Evolutionary conservation across 495 filamentous ascomycete genomes (phyloP), one percentile per base, ranked within the genome.

Genomic region (Penicillium cataractarum): DNA sequence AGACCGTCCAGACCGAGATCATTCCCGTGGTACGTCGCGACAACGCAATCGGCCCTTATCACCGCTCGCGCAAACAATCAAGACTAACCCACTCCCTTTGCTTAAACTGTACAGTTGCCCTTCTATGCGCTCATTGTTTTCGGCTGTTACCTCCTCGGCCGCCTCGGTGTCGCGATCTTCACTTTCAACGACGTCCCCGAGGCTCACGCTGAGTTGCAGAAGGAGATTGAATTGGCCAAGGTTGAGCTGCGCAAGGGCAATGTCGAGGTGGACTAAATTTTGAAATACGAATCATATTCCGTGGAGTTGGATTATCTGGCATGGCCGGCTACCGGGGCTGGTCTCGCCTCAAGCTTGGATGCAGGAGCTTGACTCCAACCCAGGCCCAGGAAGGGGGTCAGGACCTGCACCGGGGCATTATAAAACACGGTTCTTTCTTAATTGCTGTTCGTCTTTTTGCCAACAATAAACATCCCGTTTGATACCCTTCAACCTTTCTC

Each of bases 141-240:
- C 76, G 95, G 93, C 77, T 90, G 93, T 48, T 97, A 93, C 79
- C 87, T 99, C 6, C 88, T 98, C 55, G 92, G 90, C 81, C 92
- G 92, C 64, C 86, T 99, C 29, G 95, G 95, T 55, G 87, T 87
- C 81, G 94, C 94, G 40, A 90, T 99, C 65, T 82, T 96, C 67
- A 97, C 93, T 39, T 99, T 99, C 84, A 92, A 96, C 79, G 92
- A 98, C 78, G 92, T 95, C 13, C 94, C 96, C 55, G 87, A 91
- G 64, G 95, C 95, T 60, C 90, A 97, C 75, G 83, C 87, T 66
- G 94, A 97, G 78, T 78, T 99, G 65, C 91, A 97, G 82, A 87
- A 82, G 73, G 79, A 85, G 67, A 83, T 85, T 50, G 78, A 79
- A 55, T 77, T 75, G 63, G 82, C 82, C 60, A 82, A 78, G 72